Base-by-base conservation (phyloP, 1,284 basidiomycete species). In the Jaminaea rosea region DNA sequence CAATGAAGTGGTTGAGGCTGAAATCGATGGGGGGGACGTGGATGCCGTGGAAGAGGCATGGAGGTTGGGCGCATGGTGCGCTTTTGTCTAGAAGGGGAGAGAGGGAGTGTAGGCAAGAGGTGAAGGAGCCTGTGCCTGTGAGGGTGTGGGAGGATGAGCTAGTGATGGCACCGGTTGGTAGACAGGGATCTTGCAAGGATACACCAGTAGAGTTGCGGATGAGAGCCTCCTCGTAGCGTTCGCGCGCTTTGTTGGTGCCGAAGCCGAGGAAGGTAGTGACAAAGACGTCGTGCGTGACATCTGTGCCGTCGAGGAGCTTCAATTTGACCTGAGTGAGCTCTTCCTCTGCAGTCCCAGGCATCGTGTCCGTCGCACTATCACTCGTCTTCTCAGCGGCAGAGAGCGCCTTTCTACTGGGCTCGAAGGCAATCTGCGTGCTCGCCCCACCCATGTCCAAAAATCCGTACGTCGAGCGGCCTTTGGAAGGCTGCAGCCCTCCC, bases 401-500 rank as follows among this genome's bases (percentile, higher is more conserved):
- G 80, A 81, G 5, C 85, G 58, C 55, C 34, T 59, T 46, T 23
- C 58, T 53, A 86, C 73, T 91, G 0, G 79, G 79, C 77, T 94
- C 85, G 68, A 98, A 97, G 50, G 96, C 92, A 72, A 98, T 97
- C 77, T 97, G 93, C 19, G 93, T 98, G 48, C 89, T 93, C 17
- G 87, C 93, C 5, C 94, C 93, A 9, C 93, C 94, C 94, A 98
- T 98, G 75, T 99, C 94, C 57, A 99, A 79, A 75, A 99, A 99
- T 3, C 94, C 94, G 67, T 89, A 97, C 3, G 94, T 97, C 28
- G 88, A 87, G 52, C 77, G 79, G 59, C 80, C 78, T 37, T 78
- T 73, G n/a, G 51, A 32, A 4, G 50, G 26, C 3, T 37, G 27
- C 17, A 29, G 10, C 11, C 17, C 19, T 21, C 13, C 21, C 48